These are phyloP conservation scores for Fomes fomentarius DNA, from an alignment of 1,284 basidiomycete genomes.

Conservation along the genomic window DNA sequence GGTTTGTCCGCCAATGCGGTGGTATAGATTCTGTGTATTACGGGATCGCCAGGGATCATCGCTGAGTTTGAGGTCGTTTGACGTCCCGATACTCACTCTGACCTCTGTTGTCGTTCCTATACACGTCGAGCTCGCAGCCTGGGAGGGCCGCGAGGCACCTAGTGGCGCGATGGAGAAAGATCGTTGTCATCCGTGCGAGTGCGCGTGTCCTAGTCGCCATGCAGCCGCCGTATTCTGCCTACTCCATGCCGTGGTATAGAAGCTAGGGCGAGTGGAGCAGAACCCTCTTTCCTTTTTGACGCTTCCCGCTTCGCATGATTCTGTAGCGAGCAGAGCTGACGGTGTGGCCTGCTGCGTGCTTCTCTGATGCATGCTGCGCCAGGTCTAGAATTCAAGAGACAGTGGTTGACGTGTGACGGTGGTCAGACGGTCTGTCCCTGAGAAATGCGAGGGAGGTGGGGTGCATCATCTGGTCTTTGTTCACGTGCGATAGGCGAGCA, in stretches of 20 bases:
- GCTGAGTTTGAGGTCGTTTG: conserved; percentile 18
- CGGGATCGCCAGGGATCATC: conserved; percentile 17
- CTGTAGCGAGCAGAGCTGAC: conserved; percentile 4
- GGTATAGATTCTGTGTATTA: not conserved
- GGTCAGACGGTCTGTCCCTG: conserved; percentile 18
- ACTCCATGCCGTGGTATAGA: not conserved
- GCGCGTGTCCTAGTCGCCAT: not conserved
- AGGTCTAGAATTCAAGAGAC: conserved; percentile 7
- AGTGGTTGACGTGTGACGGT: conserved; percentile 13
- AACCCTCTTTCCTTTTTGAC: not conserved
- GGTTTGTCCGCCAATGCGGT: conserved; percentile 1
- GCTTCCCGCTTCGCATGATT: not conserved
- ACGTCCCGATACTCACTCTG: not conserved
- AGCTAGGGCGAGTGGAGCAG: not conserved
- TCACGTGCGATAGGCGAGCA: conserved; percentile 5
- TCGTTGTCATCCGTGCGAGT: too few relatives aligned
- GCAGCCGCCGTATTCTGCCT: not conserved
- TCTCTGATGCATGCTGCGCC: not conserved
- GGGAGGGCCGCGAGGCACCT: not conserved
- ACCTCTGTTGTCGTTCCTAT: conserved; percentile 1
- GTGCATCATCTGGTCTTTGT: conserved; percentile 4
- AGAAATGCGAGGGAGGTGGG: not conserved
- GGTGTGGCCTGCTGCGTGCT: conserved; percentile 1
- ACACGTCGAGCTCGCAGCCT: not conserved
- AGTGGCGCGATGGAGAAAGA: too few relatives aligned